Evolutionary conservation across 257 asterid species (phyloP), one percentile per base, ranked within the genome.

Genomic region (Paraleonurus japonicus): DNA sequence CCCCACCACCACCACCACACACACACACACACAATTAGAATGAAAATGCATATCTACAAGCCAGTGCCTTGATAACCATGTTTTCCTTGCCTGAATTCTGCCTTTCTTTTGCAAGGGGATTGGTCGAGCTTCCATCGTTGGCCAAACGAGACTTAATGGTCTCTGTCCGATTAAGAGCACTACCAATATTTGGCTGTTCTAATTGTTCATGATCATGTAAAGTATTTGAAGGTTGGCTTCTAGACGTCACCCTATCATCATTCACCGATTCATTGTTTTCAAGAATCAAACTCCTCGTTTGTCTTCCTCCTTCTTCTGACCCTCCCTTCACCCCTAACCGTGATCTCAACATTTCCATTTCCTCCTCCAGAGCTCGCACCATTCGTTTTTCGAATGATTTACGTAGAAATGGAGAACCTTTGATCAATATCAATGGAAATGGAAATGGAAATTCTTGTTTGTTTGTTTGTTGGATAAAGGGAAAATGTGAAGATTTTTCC

Each of bases 341-440:
- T 10, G 80, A 73, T 37, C 26, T 76, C 61, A 32, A 71, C 24
- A 66, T 81, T 84, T 81, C 88, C 74, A 60, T 79, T 85, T 86
- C 95, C 66, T 82, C 95, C 78, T 81, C 87, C 27, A 74, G 0
- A n/a, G 78, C 86, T 58, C 87, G 74, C 75, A 81, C 88, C 89
- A 89, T 90, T 23, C 3, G 45, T 45, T 11, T 2, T 30, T 58
- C 24, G 54, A 47, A 20, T 8, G 47, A 75, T 73, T 51, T 62
- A 11, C 26, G 57, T 10, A 13, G 39, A 27, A 43, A 16, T 7
- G 28, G 48, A 65, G 57, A 5, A 19, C 41, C 11, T 54, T n/a
- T 60, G 68, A 45, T 43, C 32, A 63, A 53, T 28, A 53, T 64
- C 24, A 57, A 61, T 27, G 54, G 37, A 3, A 12, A 53, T 0